Evolutionary conservation across 2,329 filamentous ascomycete genomes (phyloP), one percentile per base, ranked within the genome.

Genomic region (Epichloe bromicola): DNA sequence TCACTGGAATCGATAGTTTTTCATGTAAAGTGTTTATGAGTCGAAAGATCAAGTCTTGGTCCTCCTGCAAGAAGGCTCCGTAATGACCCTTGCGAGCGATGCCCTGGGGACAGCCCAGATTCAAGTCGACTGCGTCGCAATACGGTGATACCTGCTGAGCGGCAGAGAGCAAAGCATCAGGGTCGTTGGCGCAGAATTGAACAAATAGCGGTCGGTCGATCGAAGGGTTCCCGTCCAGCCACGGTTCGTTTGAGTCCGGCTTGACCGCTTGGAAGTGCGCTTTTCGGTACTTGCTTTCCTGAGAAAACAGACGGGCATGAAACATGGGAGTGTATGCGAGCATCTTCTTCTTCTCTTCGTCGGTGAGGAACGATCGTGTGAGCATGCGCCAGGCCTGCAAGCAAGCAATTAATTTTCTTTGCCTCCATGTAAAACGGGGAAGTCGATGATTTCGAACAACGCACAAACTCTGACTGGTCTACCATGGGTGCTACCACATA

Each of bases 241-340:
- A 86, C 5, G 69, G 67, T 11, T 71, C 64, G 23, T 60, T 49
- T 10, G 58, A 55, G 30, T 60, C 60, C 20, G 68, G 55, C 48
- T 58, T 66, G 5, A 73, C 75, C 1, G 88, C 81, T 60, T 95
- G 86, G 67, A 97, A 96, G 65, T 93, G 83, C 8, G 82, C 73
- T 49, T 81, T 76, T 58, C 91, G 83, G 67, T 95, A 94, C 55
- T 83, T 83, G 19, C 80, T 71, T 11, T 79, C 82, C 55, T 95
- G 85, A 43, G 76, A 75, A 65, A 94, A 98, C 57, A 97, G 76
- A 51, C 90, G 86, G 3, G 93, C 89, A 66, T 98, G 93, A 55
- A 95, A 79, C 93, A 98, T 98, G 46, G 93, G 93, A 1, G 89
- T 88, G 65, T 98, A 98, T 46, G 88, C 86, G 43, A 97, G 79